Base-by-base conservation (phyloP, 192 early-diverging fungal species). In the Phlyctochytrium bullatum region DNA sequence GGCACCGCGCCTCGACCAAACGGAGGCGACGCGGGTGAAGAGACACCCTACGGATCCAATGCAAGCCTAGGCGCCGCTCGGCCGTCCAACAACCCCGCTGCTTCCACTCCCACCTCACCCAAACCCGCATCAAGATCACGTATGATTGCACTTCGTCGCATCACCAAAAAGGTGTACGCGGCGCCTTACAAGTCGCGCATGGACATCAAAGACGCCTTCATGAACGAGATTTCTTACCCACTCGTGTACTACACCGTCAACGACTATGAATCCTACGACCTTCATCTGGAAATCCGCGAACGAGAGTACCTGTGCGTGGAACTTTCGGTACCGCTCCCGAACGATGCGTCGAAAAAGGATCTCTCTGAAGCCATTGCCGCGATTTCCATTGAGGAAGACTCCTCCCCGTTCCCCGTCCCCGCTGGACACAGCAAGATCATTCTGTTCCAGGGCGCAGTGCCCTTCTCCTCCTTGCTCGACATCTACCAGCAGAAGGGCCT, bases 251-350 rank as follows among this genome's bases (percentile, higher is more conserved):
- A 94, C 78, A 90, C 91, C 33, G 88, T 93, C 59, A 92, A 94
- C 76, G 92, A 96, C 81, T 96, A 88, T 76, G 92, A 96, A 68
- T 91, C 91, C 60, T 83, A 87, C 75, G 91, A 93, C 75, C 84
- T 94, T 64, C 91, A 96, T 77, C 81, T 96, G 71, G 85, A 91
- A 66, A 88, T 96, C 36, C 83, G 78, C 50, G 88, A 92, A 56
- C 83, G 85, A 60, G 93, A 96, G 79, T 93, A 93, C 72, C 82
- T 96, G 34, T 96, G 93, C 71, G 92, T 93, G 1, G 93, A 96
- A 73, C 80, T 96, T 3, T 89, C 91, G 2, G 88, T 90, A 3
- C 84, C 88, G 34, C 82, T 94, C 3, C 92, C 93, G 12, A 57
- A 57, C 12, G 27, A 10, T 25, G 54, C 12, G 20, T 25, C 54